These are phyloP conservation scores for Hermanozyma aechmeae DNA, from an alignment of 805 yeast genomes.

Conservation along the genomic window DNA sequence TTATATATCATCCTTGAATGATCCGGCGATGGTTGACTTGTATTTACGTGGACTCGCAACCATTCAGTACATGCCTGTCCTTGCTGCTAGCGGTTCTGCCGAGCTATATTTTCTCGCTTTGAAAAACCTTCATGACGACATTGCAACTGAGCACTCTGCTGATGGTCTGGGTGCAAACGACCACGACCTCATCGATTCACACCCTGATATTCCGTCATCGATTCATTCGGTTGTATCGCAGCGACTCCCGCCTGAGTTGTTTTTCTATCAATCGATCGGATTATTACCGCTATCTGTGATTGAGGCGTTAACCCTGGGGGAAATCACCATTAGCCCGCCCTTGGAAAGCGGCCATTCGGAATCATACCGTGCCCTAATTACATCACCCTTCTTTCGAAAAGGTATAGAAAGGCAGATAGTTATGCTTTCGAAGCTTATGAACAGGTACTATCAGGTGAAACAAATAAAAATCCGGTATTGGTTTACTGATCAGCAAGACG, in stretches of 20 bases:
- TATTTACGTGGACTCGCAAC: constrained; percentile 65
- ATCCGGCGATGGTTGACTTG: constrained; percentile 34
- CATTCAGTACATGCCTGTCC: constrained; percentile 63
- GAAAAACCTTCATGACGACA: constrained; percentile 2
- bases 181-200: background rate
- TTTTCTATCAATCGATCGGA: constrained; percentile 75
- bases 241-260: constrained; percentile 77
- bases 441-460: constrained; percentile 79
- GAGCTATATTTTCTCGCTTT: constrained; percentile 39
- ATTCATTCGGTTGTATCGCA: constrained; percentile 76
- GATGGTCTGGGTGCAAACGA: background rate
- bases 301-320: constrained; percentile 59
- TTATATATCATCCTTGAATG: constrained; percentile 36
- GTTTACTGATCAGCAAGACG: constrained; percentile 37
- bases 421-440: constrained; percentile 59
- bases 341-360: constrained; percentile 52
- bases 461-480: constrained; percentile 46
- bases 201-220: constrained; percentile 56
- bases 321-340: constrained; percentile 54
- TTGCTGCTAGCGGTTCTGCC: constrained; percentile 60
- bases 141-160: constrained; percentile 9
- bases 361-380: constrained; percentile 49
- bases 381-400: constrained; percentile 34
- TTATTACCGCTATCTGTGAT: constrained; percentile 53
- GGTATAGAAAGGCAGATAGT: constrained; percentile 56